Percentiles rank a stretch among this genome's conserved stretches.
phyloP scores from a whole-genome alignment of 768 basidiomycete genomes.

The Auriscalpium vulgare region DNA sequence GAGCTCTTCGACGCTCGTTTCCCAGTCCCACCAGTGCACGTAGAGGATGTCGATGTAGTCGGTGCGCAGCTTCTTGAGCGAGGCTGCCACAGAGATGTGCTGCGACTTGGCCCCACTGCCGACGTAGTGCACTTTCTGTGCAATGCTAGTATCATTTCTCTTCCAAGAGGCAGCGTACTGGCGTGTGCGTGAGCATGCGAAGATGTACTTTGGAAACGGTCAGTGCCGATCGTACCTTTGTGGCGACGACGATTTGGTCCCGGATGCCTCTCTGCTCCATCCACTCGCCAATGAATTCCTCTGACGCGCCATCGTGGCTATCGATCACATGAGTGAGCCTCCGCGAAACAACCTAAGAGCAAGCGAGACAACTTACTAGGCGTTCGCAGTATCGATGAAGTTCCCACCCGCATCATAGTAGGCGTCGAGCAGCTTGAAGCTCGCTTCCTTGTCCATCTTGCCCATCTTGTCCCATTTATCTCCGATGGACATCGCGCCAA shows the following conservation, averaged over 20 bases:
- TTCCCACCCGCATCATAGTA: slow-evolving; percentile 28
- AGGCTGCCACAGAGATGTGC: slow-evolving; percentile 25
- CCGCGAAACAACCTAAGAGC: not conserved
- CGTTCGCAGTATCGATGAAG: slow-evolving; percentile 30
- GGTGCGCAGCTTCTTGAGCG: slow-evolving; percentile 45
- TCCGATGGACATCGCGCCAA: slow-evolving; percentile 33
- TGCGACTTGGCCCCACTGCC: slow-evolving; percentile 34
- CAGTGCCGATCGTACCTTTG: slow-evolving; percentile 12
- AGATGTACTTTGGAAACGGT: not conserved
- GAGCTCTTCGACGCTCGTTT: slow-evolving; percentile 33
- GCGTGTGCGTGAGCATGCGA: not conserved
- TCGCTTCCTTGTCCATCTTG: slow-evolving; percentile 26
- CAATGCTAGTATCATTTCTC: slow-evolving; percentile 8
- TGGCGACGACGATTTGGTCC: slow-evolving; percentile 30
- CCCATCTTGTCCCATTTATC: slow-evolving; percentile 29
- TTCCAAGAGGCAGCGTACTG: slow-evolving; percentile 23
- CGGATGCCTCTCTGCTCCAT: slow-evolving; percentile 26
- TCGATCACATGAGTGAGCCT: not conserved
- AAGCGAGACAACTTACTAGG: slow-evolving; percentile 19
- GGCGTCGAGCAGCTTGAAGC: slow-evolving; percentile 33
- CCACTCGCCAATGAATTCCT: slow-evolving; percentile 36
- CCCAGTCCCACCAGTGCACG: slow-evolving; percentile 45
- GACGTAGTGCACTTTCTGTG: slow-evolving; percentile 30
- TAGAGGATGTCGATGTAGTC: slow-evolving; percentile 52
- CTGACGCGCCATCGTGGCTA: slow-evolving; percentile 21